Evolutionary conservation across 768 basidiomycete genomes (phyloP), one percentile per base, ranked within the genome.

Genomic region (Chiua virens): DNA sequence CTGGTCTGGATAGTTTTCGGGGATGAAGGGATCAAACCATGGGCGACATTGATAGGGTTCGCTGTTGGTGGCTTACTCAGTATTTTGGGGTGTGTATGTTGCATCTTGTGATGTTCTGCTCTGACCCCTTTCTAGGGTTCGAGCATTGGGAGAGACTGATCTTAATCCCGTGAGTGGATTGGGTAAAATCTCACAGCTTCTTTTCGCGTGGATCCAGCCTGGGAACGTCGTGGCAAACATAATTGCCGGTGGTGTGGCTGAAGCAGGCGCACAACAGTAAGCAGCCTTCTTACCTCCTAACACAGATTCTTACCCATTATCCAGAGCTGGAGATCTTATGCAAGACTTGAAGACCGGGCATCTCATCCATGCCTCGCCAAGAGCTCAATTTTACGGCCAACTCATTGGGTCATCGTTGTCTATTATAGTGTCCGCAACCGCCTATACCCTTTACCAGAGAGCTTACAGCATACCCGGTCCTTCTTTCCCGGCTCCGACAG

Each of bases 261-360:
- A 95, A 72, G 92, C 92, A 34, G 92, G 92, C n/a, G 92, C 92
- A 23, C 87, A 86, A 69, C 92, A 95, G 88, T 92, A 63, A 54
- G 84, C 49, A 32, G 7, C 40, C 17, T 23, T 18, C 30, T 41
- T 48, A 34, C 22, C 43, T 30, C 10, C 17, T 22, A 18, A 25
- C 11, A 20, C 41, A 15, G 23, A 8, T 22, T 51, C 13, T 53
- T 44, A 59, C 49, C 21, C 34, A 3, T 4, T 39, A 22, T 40
- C 7, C 56, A 94, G 91, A 68, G 93, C 95, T 8, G 96, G 94
- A 15, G 96, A 98, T 65, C 81, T 98, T 9, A 98, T 98, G 96
- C 96, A 98, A 73, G 96, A 98, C 70, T 75, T 98, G 52, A 98
- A 98, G 73, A 97, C 96, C 3, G 96, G 96, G 0, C 92, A 97